Conservation (phyloP, 352 stramenopile species). For the Sclerospora graminicola region DNA sequence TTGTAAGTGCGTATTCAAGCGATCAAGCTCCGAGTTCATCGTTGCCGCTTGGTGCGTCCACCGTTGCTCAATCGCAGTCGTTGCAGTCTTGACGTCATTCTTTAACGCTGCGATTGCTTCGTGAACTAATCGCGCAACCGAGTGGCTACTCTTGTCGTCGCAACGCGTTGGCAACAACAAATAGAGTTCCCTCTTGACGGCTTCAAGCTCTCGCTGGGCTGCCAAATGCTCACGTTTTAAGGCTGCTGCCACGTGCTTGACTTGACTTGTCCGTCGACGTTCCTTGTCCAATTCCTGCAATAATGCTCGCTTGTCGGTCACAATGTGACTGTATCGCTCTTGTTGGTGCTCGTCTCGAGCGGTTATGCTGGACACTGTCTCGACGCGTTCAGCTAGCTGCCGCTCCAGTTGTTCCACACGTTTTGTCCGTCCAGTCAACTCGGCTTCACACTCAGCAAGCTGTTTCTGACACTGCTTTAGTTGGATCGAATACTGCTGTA, state of each 20-base stretch:
- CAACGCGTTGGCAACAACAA: constrained; percentile 8
- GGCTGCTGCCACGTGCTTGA: constrained; percentile 13
- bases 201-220: constrained; percentile 30
- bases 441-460: constrained; percentile 14
- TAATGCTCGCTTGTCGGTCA: constrained; percentile 36
- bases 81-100: constrained; percentile 35
- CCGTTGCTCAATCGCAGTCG: constrained; percentile 19
- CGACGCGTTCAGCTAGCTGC: constrained; percentile 25
- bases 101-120: constrained; percentile 29
- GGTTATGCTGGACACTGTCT: constrained; percentile 24
- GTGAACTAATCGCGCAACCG: constrained; percentile 16
- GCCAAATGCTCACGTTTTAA: constrained; percentile 25
- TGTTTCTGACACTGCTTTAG: constrained; percentile 24
- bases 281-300: constrained; percentile 33
- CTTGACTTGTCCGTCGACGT: constrained; percentile 21
- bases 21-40: constrained; percentile 34
- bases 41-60: constrained; percentile 35
- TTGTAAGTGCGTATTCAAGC: constrained; percentile 29
- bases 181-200: constrained; percentile 30
- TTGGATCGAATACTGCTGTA: constrained; percentile 14
- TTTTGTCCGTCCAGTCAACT: constrained; percentile 14
- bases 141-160: constrained; percentile 4
- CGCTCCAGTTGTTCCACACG: constrained; percentile 37
- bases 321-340: constrained; percentile 30
- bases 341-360: constrained; percentile 27